Base-by-base conservation (phyloP, 2,329 filamentous ascomycete species). In the Fusarium abutilonis region DNA sequence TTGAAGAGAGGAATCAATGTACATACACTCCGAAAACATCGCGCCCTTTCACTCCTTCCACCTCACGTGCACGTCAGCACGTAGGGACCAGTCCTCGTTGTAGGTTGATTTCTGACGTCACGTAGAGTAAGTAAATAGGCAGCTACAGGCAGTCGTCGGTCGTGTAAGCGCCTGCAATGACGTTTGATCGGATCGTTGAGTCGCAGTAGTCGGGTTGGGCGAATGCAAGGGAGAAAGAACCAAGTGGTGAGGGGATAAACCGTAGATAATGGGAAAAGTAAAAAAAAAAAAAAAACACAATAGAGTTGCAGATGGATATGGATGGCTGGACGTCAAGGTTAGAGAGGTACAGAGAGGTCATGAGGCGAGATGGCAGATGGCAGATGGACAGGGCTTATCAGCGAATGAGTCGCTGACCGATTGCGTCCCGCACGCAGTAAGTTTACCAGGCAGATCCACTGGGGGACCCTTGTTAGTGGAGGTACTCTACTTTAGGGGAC, bases 1-100 rank as follows among this genome's bases (percentile, higher is more conserved):
- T 15, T 4, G 23, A 15, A 42, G 19, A 32, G 19, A 52, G 32
- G 23, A 36, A 51, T 40, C 26, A 46, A 17, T 52, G 21, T 10
- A 82, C 91, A 80, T 84, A 96, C 92, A 96, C 88, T 96, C 92
- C 55, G 92, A 96, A 79, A 79, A 79, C 77, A 79, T 79, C 71
- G 61, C 68, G 63, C 68, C 63, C 67, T 71, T 70, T 72, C 68
- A 68, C 71, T 70, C 64, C 74, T 71, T 67, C 70, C 73, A 57
- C 73, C 75, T 71, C 73, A 70, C 68, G 67, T 69, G 63, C 62
- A 41, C 53, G 55, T 53, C 55, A 63, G 54, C 42, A 59, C 45
- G 52, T 41, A 46, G 29, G 35, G 41, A 40, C 50, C 45, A 51
- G 43, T 40, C 46, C 47, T 44, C 48, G 56, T 51, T 61, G 56